These are phyloP conservation scores for Trichoderma sp. DNA, from an alignment of 2,329 filamentous ascomycete species.

Conservation along the genomic window DNA sequence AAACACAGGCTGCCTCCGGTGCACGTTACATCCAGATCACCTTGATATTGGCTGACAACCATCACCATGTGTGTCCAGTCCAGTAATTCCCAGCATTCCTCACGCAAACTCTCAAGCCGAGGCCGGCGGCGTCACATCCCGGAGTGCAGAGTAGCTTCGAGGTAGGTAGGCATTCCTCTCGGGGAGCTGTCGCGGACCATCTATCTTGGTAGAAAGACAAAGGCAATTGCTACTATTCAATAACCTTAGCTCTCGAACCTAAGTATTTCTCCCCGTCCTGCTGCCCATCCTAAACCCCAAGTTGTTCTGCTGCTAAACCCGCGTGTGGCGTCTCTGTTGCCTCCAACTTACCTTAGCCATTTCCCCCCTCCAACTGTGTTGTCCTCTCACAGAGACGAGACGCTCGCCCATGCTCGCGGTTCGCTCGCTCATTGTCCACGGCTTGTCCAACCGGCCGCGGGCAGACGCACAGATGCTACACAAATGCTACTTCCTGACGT, in stretches of 20 bases:
- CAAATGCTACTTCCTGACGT: slow-evolving; percentile 25
- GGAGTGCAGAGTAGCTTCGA: background rate
- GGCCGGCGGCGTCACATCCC: background rate
- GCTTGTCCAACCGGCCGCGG: slow-evolving; percentile 4
- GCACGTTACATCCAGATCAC: slow-evolving; percentile 7
- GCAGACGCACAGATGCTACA: slow-evolving; percentile 19
- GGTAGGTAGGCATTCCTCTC: background rate
- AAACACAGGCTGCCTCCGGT: slow-evolving; percentile 1
- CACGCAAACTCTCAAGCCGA: background rate
- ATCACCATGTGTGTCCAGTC: background rate
- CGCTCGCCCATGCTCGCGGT: background rate
- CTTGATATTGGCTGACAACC: slow-evolving; percentile 2
- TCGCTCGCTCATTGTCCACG: background rate
- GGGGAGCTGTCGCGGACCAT: background rate
- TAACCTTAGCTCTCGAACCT: too few species aligned
- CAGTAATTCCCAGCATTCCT: too few species aligned
- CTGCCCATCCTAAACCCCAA: background rate
- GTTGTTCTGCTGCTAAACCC: background rate
- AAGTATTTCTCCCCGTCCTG: background rate
- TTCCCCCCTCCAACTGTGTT: background rate
- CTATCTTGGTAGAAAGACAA: background rate
- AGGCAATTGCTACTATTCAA: background rate
- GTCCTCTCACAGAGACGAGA: slow-evolving; percentile 15
- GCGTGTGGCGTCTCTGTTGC: slow-evolving; percentile 3
- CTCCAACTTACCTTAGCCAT: background rate